Evolutionary conservation across 2,329 filamentous ascomycete genomes (phyloP), one percentile per base, ranked within the genome.

Genomic region (Pseudocercospora pini-densiflorae): DNA sequence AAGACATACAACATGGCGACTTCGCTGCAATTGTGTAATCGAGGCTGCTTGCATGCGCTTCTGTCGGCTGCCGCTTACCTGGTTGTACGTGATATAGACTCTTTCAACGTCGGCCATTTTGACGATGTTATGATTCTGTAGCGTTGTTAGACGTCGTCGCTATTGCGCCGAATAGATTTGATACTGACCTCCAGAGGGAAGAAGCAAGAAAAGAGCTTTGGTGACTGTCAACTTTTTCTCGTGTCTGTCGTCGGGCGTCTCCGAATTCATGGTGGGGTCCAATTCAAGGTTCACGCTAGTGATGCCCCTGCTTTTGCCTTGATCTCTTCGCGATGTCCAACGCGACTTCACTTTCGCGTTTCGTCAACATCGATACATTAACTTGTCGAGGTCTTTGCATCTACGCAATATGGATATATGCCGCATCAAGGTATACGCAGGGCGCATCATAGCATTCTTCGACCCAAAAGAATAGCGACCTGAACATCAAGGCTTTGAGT

Each of bases 11-110:
- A 51, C 23, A 40, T n/a, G 14, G 36, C 33, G 5, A 4, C 47
- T 24, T 51, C 3, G n/a, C 12, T 51, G 47, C 9, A 12, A 51
- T 51, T 12, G 47, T 24, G 23, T 1, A 51, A 19, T 51, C 47
- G 47, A 51, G 19, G 47, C 47, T 12, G 47, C 24, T 14, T 49
- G 47, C 24, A 36, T 40, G 55, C 31, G 61, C 33, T n/a, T 57
- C 36, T 63, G 43, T 54, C 16, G 29, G 8, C 5, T 29, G n/a
- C 51, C 61, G 29, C 68, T 47, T 63, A 70, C 70, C 65, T 72
- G 68, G 54, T 72, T 72, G 70, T 72, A 72, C 19, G 70, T 72
- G 49, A 72, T 62, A 65, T 70, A 72, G 58, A 70, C 68, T 58
- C 68, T 70, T 55, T 72, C 63, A 33, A 72, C 63, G 36, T 58